Percentiles rank a stretch among this genome's conserved stretches.
Evolutionary conservation across 2,329 filamentous ascomycete genomes (phyloP).

Genomic region (Ophiostoma sp.): DNA sequence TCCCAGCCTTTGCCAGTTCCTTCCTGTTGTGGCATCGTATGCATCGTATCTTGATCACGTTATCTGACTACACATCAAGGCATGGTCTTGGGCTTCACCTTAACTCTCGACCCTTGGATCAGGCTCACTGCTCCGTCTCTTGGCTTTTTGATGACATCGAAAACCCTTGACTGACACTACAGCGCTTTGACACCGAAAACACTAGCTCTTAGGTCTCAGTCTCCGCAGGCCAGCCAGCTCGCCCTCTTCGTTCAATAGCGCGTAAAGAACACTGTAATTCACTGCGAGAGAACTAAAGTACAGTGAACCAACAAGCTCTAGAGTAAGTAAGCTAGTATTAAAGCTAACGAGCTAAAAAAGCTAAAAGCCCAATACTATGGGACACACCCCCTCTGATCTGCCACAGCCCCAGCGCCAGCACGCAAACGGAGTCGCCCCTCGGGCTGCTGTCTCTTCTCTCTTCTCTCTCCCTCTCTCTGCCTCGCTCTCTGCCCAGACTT

Average conservation of each 20-base stretch:
- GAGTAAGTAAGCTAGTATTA: neutral
- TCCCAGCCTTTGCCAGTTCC: neutral
- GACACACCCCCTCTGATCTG: neutral
- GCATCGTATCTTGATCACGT: neutral
- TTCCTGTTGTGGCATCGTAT: neutral
- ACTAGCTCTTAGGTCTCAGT: neutral
- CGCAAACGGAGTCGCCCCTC: constrained; percentile 2
- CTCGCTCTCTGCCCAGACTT: neutral
- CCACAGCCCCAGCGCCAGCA: constrained; percentile 3
- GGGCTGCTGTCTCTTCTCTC: neutral
- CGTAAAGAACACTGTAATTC: neutral
- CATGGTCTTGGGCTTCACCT: neutral
- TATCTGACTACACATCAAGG: neutral
- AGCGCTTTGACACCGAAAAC: no score
- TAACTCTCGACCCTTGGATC: no score
- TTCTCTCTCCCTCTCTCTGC: neutral
- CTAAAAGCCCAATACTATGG: neutral
- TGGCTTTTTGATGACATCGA: no score
- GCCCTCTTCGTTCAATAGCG: neutral
- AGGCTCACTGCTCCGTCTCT: no score
- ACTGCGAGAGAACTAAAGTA: neutral
- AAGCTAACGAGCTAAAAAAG: neutral
- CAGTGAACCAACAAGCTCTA: neutral
- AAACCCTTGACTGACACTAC: no score
- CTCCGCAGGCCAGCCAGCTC: constrained; percentile 2